A percentile compares a stretch with the other conserved stretches of the same genome.
Evolutionary conservation across 495 filamentous ascomycete genomes (phyloP).

Genomic region (Penicillium daleae): DNA sequence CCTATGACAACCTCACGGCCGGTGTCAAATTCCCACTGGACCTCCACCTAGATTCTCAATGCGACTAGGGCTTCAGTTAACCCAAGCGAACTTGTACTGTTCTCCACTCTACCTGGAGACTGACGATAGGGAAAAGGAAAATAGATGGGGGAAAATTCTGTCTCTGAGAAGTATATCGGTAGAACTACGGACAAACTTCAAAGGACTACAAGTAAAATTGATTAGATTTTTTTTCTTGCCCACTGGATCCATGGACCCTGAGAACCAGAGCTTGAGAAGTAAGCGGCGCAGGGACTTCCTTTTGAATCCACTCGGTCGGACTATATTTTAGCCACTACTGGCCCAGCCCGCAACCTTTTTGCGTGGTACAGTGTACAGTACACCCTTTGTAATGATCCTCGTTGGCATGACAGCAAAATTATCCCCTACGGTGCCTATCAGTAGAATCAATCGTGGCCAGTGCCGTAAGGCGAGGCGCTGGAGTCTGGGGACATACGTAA

Average conservation of each 20-base stretch:
- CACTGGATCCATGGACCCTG: conserved; percentile 22
- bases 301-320: conserved; percentile 13
- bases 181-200: conserved; percentile 30
- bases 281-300: conserved; percentile 16
- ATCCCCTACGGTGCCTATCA: not conserved
- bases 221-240: conserved; percentile 1
- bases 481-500: conserved; percentile 34
- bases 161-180: conserved; percentile 18
- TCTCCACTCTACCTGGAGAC: conserved; percentile 9
- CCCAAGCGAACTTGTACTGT: conserved; percentile 23
- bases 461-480: conserved; percentile 16
- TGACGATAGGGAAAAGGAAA: not conserved
- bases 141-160: not conserved
- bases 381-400: not conserved
- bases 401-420: not conserved
- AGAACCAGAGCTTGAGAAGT: not conserved
- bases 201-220: no score
- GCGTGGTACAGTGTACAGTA: not conserved
- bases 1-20: not conserved
- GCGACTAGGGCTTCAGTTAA: conserved; percentile 35
- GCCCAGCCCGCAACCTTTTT: not conserved
- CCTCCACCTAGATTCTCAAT: conserved; percentile 19
- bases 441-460: not conserved
- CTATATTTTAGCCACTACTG: conserved; percentile 12
- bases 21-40: not conserved